phyloP scores from a whole-genome alignment of 2,329 filamentous ascomycete genomes.

The Onygenales sp. region DNA sequence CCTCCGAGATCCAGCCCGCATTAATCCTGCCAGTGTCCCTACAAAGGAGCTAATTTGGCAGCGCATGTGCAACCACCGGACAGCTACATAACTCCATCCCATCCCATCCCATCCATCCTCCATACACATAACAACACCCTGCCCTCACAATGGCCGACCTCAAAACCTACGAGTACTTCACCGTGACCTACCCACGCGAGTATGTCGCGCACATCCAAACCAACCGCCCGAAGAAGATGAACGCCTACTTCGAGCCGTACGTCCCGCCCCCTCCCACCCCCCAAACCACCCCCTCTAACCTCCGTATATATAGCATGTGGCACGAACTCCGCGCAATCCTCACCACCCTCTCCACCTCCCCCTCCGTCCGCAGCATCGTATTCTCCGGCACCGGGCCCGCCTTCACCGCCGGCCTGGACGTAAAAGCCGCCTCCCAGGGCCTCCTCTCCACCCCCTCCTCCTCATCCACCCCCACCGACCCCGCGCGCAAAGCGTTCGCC shows the following conservation, averaged over 20 bases:
- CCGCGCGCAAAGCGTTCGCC: conserved; percentile 52
- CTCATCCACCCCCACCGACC: conserved; percentile 37
- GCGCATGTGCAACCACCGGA: no score
- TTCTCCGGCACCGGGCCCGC: conserved; percentile 75
- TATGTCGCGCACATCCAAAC: conserved; percentile 88
- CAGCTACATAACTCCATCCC: no score
- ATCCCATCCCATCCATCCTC: no score
- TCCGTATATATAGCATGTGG: conserved; percentile 58
- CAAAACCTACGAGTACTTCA: conserved; percentile 49
- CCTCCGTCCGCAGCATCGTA: conserved; percentile 65
- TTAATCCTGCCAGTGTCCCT: no score
- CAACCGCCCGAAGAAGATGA: conserved; percentile 76
- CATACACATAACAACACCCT: background rate
- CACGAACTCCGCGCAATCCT: conserved; percentile 68
- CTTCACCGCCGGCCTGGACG: conserved; percentile 80
- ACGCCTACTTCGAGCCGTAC: conserved; percentile 67
- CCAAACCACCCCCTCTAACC: background rate
- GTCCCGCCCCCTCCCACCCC: conserved; percentile 14
- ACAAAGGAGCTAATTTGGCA: no score
- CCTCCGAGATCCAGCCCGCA: no score
- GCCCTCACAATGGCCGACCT: background rate
- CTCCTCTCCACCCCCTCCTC: conserved; percentile 32
- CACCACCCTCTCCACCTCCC: conserved; percentile 58
- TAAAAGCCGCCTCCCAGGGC: conserved; percentile 56
- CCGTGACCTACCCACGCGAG: conserved; percentile 59